Percentiles rank a stretch among this genome's conserved stretches.
Evolutionary conservation across 441 rosid species (phyloP).

Genomic region (Mallotus japonicus): DNA sequence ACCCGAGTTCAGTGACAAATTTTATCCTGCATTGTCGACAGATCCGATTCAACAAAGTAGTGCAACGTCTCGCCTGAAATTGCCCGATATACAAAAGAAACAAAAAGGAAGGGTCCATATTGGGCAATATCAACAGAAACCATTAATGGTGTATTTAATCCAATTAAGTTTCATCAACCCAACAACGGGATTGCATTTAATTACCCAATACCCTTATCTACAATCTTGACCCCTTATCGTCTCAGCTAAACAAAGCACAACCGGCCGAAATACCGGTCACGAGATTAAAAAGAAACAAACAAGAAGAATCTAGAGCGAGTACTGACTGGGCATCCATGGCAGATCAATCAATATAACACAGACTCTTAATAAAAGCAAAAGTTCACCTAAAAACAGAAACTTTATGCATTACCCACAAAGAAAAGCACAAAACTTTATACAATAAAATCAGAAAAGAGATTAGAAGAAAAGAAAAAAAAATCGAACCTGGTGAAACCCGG

Average conservation of each 20-base stretch:
- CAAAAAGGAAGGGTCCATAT: not conserved
- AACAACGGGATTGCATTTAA: not conserved
- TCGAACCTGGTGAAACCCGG: constrained; percentile 94
- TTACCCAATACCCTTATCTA: not conserved
- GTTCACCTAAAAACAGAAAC: not conserved
- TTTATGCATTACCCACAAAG: not conserved
- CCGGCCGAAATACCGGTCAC: not conserved
- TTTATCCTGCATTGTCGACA: not conserved
- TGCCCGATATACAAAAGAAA: not conserved
- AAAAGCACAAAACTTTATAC: not conserved
- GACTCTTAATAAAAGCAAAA: not conserved
- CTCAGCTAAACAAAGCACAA: not conserved
- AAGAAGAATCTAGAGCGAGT: not conserved
- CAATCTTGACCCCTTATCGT: not conserved
- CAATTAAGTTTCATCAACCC: constrained; percentile 6
- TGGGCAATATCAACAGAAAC: not conserved
- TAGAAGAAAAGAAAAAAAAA: not conserved
- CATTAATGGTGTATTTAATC: not conserved
- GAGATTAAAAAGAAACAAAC: not conserved
- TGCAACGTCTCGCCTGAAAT: constrained; percentile 6
- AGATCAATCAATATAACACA: not conserved
- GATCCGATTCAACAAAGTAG: not conserved
- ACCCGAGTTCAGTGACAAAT: not conserved
- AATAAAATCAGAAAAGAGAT: not conserved
- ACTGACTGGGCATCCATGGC: not conserved